Percentiles rank a stretch among this genome's conserved stretches.
Evolutionary conservation across 306 rosid genomes (phyloP).

Genomic region (Trifolium fragiferum): DNA sequence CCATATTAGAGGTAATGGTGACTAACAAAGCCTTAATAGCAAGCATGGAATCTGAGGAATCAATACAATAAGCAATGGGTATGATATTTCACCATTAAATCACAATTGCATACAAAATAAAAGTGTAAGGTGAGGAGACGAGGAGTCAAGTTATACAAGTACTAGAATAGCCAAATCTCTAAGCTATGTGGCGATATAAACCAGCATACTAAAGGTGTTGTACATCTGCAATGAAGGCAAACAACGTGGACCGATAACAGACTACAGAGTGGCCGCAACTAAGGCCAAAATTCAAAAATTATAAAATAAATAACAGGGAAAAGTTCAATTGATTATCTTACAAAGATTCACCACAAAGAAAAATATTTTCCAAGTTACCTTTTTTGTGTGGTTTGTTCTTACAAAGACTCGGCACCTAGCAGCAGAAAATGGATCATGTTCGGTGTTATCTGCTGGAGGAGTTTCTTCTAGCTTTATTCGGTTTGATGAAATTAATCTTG

Average conservation of each 20-base stretch:
- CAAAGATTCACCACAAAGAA: slow-evolving; percentile 4
- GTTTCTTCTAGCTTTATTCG: slow-evolving; percentile 60
- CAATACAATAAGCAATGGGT: neutral
- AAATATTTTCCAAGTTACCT: slow-evolving; percentile 54
- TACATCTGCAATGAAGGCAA: neutral
- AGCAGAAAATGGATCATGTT: slow-evolving; percentile 72
- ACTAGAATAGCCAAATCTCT: neutral
- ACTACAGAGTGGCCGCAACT: neutral
- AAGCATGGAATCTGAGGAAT: slow-evolving; percentile 28
- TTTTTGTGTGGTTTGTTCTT: slow-evolving; percentile 65
- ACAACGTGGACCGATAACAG: neutral
- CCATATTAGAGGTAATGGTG: slow-evolving; percentile 11
- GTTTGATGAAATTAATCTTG: slow-evolving; percentile 80
- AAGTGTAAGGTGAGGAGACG: neutral
- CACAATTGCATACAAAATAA: slow-evolving; percentile 21
- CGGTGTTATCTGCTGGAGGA: slow-evolving; percentile 55
- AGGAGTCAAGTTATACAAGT: neutral
- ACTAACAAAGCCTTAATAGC: neutral
- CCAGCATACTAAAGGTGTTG: neutral
- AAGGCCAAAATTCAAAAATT: neutral
- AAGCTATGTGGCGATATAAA: neutral
- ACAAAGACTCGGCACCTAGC: slow-evolving; percentile 76
- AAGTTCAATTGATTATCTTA: slow-evolving; percentile 12
- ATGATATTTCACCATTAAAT: slow-evolving; percentile 28
- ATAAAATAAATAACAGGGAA: neutral